Evolutionary conservation across 2,329 filamentous ascomycete species (phyloP).

Genomic region (Ceratocystiopsis minuta): DNA sequence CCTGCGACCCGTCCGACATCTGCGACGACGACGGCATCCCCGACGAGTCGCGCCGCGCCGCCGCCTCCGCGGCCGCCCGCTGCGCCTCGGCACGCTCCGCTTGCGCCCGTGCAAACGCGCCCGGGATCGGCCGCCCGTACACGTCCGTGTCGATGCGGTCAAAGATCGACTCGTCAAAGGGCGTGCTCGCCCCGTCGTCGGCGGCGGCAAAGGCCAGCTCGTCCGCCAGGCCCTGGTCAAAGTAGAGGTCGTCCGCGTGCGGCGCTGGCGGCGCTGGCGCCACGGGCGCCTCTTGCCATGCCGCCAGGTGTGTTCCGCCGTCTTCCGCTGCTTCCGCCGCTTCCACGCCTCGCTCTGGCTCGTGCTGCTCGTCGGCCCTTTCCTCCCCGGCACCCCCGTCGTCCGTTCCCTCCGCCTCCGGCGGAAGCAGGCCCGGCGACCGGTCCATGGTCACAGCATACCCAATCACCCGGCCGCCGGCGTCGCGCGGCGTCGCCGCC

Average conservation of each 20-base stretch:
- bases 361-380: too few species aligned
- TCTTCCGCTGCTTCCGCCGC: not conserved
- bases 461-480: constrained; percentile 35
- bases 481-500: constrained; percentile 35
- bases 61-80: constrained; percentile 1
- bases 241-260: constrained; percentile 47
- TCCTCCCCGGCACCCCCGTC: too few species aligned
- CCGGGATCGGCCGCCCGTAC: constrained; percentile 41
- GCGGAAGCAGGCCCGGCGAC: not conserved
- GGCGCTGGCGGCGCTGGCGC: not conserved
- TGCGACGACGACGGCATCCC: constrained; percentile 23
- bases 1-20: constrained; percentile 25
- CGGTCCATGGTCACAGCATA: constrained; percentile 33
- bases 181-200: constrained; percentile 31
- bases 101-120: constrained; percentile 36
- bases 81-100: constrained; percentile 23
- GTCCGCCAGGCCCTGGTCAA: constrained; percentile 31
- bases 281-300: not conserved
- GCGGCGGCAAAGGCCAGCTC: constrained; percentile 26
- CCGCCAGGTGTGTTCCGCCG: too few species aligned
- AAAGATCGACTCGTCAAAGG: constrained; percentile 59
- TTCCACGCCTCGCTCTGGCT: too few species aligned
- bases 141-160: constrained; percentile 48
- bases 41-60: constrained; percentile 20
- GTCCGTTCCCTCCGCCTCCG: not conserved